Base-by-base conservation (phyloP, 208 protist genomes). In the Leptomonas seymouri region DNA sequence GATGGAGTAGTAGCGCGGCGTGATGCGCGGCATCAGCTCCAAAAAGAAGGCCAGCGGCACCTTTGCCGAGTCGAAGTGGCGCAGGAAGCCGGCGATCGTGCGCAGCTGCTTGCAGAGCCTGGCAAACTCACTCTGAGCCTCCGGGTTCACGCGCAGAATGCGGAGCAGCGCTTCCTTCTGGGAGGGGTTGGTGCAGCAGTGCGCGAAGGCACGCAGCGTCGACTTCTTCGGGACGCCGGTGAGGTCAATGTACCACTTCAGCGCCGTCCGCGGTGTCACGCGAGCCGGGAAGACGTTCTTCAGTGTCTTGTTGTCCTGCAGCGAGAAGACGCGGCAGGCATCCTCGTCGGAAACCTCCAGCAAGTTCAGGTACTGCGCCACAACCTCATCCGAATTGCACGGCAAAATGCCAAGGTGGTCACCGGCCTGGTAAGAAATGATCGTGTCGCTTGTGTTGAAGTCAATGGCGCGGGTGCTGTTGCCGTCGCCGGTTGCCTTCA, bases 1-100 rank as follows among this genome's bases (percentile, higher is more conserved):
- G 70, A 99, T 98, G 25, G 97, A 99, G 82, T 97, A 99, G 83
- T 98, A 99, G 15, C 98, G 87, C 28, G 92, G 93, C 46, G 92
- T 76, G 48, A 98, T 89, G 28, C 89, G 91, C 21, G 97, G 97
- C 84, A 99, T 95, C 48, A 98, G 78, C 82, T 98, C 94, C 18
- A 98, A 68, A 67, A 97, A 97, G 67, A 93, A 80, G 20, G 64
- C 53, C 23, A 96, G 64, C n/a, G 94, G 91, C 12, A 96, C 66
- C 57, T 91, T 85, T 1, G 86, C 85, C 2, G 90, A 94, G 61
- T 71, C 67, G 68, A 89, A 97, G 71, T 92, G 90, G 55, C 84
- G 61, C 54, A 97, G 79, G 65, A 95, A 96, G 8, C 93, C 93
- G 54, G 75, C 50, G 57, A 95, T 74, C 28, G 78, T 97, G 30